A percentile compares a stretch with the other conserved stretches of the same genome.
Evolutionary conservation across 2,329 filamentous ascomycete genomes (phyloP).

Genomic region (Colletotrichum sp.): DNA sequence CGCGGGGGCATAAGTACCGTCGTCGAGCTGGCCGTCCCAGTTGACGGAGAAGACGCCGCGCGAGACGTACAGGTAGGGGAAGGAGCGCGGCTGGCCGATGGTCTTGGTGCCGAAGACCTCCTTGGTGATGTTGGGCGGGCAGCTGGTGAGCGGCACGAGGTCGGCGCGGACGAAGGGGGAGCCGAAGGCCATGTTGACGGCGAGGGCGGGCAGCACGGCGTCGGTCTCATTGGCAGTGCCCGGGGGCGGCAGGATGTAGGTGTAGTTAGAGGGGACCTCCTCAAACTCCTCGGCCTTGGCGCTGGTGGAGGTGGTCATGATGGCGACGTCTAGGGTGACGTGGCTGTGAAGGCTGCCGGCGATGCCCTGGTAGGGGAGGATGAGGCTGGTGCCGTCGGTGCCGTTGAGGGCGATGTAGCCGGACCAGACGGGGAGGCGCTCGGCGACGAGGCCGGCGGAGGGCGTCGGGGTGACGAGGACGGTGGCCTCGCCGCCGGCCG

Average conservation of each 20-base stretch:
- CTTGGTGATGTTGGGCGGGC: constrained; percentile 30
- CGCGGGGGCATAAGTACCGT: constrained; percentile 51
- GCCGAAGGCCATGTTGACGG: constrained; percentile 49
- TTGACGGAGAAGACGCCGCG: constrained; percentile 31
- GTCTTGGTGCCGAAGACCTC: constrained; percentile 43
- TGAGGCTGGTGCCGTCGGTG: constrained; percentile 40
- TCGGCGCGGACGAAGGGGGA: constrained; percentile 48
- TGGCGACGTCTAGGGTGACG: constrained; percentile 38
- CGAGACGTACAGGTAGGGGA: constrained; percentile 38
- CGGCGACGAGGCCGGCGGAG: constrained; percentile 38
- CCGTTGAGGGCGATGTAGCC: constrained; percentile 47
- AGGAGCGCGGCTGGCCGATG: constrained; percentile 47
- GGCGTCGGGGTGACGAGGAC: constrained; percentile 51
- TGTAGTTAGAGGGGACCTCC: constrained; percentile 36
- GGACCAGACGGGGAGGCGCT: constrained; percentile 45
- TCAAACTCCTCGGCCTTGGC: constrained; percentile 12
- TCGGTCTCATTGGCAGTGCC: constrained; percentile 37
- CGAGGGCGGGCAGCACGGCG: constrained; percentile 42
- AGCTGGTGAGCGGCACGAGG: constrained; percentile 43
- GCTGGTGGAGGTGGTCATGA: constrained; percentile 41
- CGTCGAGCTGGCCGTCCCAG: constrained; percentile 54
- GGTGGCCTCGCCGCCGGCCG: constrained; percentile 45
- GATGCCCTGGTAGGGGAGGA: constrained; percentile 47
- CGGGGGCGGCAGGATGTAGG: constrained; percentile 46
- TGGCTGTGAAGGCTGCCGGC: constrained; percentile 40